Evolutionary conservation across 2,329 filamentous ascomycete species (phyloP).

Genomic region (Acrocalymma vagum): DNA sequence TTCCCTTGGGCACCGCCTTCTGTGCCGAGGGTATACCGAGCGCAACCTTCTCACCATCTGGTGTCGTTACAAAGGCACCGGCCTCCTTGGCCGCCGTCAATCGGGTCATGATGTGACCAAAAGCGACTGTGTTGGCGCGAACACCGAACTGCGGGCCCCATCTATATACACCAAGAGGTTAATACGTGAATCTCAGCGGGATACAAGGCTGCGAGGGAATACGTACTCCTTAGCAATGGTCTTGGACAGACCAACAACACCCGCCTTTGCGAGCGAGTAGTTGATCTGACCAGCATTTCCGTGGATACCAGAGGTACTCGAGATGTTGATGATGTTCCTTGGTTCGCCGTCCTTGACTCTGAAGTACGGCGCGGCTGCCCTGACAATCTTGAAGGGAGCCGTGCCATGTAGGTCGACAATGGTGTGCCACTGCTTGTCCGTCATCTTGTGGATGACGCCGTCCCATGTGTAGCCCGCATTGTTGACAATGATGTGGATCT

Average conservation of each 20-base stretch:
- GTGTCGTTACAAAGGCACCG: constrained; percentile 79
- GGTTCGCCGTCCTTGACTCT: constrained; percentile 83
- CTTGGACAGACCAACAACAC: constrained; percentile 83
- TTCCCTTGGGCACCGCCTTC: constrained; percentile 38
- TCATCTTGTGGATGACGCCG: constrained; percentile 91
- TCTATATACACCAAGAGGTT: constrained; percentile 20
- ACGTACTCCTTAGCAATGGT: constrained; percentile 80
- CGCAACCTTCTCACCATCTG: constrained; percentile 68
- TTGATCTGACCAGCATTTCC: constrained; percentile 93
- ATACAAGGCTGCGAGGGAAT: background rate
- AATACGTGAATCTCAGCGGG: background rate
- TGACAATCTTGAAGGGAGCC: constrained; percentile 82
- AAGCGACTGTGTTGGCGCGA: constrained; percentile 82
- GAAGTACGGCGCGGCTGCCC: constrained; percentile 85
- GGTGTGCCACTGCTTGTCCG: constrained; percentile 90
- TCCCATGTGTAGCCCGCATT: constrained; percentile 96
- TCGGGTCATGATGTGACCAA: constrained; percentile 81
- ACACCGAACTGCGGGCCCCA: constrained; percentile 89
- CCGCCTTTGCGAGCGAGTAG: constrained; percentile 86
- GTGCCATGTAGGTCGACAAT: constrained; percentile 86
- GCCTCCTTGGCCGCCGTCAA: constrained; percentile 86
- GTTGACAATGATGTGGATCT: constrained; percentile 91
- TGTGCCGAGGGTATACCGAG: constrained; percentile 55
- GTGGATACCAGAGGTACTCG: constrained; percentile 80
- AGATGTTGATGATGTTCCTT: constrained; percentile 84